phyloP scores from a whole-genome alignment of 139 green algal species.

The Chlorella ohadii region DNA sequence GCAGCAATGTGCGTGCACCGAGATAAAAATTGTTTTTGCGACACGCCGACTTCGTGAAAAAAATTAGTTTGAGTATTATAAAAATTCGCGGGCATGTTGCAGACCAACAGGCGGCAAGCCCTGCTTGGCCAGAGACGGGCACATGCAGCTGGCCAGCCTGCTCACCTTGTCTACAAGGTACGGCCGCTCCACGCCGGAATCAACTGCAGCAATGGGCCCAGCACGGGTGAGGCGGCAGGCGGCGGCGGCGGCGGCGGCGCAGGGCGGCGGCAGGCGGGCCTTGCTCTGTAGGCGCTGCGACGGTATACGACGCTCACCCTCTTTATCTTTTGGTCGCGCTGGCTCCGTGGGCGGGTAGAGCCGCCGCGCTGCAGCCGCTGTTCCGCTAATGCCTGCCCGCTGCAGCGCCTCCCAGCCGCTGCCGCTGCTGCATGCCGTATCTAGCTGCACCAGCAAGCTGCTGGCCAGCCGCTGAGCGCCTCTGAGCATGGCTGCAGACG shows the following conservation, averaged over 20 bases:
- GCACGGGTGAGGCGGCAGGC: neutral
- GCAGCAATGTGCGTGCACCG: no score
- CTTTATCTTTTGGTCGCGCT: neutral
- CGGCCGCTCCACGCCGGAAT: neutral
- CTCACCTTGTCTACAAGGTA: slow-evolving; percentile 10
- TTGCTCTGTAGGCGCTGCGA: no score
- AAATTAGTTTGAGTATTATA: no score
- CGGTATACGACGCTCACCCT: neutral
- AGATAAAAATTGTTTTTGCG: no score
- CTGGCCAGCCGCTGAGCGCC: slow-evolving; percentile 3
- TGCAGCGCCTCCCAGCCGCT: slow-evolving; percentile 1
- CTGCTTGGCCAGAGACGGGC: neutral
- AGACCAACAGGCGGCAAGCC: no score
- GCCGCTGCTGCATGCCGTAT: neutral
- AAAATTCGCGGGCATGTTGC: no score
- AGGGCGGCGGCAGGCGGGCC: neutral
- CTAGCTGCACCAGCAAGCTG: neutral
- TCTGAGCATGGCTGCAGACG: slow-evolving; percentile 6
- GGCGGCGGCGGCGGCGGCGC: neutral
- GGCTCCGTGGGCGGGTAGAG: neutral
- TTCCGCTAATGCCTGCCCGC: slow-evolving; percentile 10
- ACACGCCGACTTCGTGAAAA: no score
- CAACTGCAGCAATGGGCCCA: neutral
- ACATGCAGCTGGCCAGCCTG: neutral
- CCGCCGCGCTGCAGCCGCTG: slow-evolving; percentile 6